These are phyloP conservation scores for Urochloa ruziziensis DNA, from an alignment of 176 grass and related monocot species.

Conservation along the genomic window DNA sequence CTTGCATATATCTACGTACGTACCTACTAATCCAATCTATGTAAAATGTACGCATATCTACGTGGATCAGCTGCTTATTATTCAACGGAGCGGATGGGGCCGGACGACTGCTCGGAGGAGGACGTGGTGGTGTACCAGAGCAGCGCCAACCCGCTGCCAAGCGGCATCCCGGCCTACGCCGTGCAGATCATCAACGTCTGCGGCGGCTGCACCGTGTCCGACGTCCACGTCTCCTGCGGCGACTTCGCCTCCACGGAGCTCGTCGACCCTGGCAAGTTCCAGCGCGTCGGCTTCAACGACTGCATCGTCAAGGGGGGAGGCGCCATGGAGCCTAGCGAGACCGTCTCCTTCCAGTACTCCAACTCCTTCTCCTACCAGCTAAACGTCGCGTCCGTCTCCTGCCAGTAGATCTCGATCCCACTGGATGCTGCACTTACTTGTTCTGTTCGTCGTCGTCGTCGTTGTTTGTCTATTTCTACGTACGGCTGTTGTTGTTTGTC, in stretches of 20 bases:
- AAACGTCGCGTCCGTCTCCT: background rate
- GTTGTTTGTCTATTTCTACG: too few relatives aligned
- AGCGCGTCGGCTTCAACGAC: constrained; percentile 26
- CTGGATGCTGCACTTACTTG: background rate
- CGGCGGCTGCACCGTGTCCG: background rate
- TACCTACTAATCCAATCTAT: too few relatives aligned
- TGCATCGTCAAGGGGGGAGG: constrained; percentile 30
- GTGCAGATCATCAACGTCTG: constrained; percentile 21
- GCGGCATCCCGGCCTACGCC: constrained; percentile 24
- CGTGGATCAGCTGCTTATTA: background rate
- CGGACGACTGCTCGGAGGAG: constrained; percentile 3
- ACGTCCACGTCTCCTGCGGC: constrained; percentile 32
- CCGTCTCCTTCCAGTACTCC: constrained; percentile 21
- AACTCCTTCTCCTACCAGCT: constrained; percentile 29
- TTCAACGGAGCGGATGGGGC: background rate
- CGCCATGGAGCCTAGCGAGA: background rate
- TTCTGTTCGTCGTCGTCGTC: background rate
- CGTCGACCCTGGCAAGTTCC: constrained; percentile 18
- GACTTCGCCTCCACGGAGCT: constrained; percentile 31
- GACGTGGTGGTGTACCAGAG: constrained; percentile 25
- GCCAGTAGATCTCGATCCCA: background rate
- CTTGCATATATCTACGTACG: too few relatives aligned
- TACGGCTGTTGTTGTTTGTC: background rate
- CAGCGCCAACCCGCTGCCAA: constrained; percentile 17
- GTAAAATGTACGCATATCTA: too few relatives aligned